phyloP scores from a whole-genome alignment of 1,139 yeast species.

The Debaryomyces singareniensis region DNA sequence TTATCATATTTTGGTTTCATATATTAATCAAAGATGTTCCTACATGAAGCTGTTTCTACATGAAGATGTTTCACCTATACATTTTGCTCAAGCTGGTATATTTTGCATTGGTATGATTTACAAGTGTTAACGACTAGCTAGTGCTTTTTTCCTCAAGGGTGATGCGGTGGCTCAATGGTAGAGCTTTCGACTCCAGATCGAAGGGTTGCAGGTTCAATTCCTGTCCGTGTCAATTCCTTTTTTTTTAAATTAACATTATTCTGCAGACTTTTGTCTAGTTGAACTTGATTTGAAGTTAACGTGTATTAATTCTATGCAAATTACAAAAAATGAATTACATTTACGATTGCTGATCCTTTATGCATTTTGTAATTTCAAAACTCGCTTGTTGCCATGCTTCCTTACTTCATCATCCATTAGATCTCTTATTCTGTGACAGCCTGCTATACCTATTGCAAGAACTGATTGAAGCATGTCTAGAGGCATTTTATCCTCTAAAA shows the following conservation, averaged over 20 bases:
- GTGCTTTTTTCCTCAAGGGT: slow-evolving; percentile 14
- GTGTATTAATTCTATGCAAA: no score
- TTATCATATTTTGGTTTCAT: no score
- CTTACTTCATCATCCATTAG: slow-evolving; percentile 84
- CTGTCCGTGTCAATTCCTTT: slow-evolving; percentile 27
- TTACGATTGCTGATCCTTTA: no score
- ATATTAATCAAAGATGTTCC: no score
- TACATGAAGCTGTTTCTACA: no score
- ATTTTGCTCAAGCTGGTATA: no score
- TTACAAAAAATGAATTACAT: no score
- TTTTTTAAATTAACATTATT: slow-evolving; percentile 5
- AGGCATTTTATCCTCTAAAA: slow-evolving; percentile 79
- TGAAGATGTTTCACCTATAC: no score
- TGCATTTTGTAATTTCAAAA: slow-evolving; percentile 21
- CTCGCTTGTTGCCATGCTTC: slow-evolving; percentile 52
- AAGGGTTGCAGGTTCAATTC: slow-evolving; percentile 33
- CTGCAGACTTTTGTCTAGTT: no score
- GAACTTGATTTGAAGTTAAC: no score
- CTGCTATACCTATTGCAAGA: slow-evolving; percentile 84
- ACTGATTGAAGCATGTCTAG: slow-evolving; percentile 73
- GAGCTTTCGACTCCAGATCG: slow-evolving; percentile 79
- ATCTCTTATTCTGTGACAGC: slow-evolving; percentile 74
- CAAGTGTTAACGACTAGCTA: no score
- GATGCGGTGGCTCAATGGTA: slow-evolving; percentile 94
- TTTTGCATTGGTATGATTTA: no score